phyloP scores from a whole-genome alignment of 108 stramenopile species.

The Epipyxis sp. region DNA sequence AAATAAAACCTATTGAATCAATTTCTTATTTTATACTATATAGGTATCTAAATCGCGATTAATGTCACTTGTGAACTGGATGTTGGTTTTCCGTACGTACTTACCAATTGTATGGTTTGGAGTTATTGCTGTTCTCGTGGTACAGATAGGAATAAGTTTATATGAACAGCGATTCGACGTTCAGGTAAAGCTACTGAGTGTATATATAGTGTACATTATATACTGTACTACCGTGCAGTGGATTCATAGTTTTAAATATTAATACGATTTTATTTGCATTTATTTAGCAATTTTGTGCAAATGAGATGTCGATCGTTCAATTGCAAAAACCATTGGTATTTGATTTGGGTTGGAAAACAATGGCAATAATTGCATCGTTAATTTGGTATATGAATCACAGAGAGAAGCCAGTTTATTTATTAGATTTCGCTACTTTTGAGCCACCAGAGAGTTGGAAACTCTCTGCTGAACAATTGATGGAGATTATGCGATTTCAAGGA shows the following conservation, averaged over 20 bases:
- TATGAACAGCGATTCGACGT: conserved; percentile 3
- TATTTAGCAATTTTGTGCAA: not conserved
- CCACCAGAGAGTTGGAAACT: conserved; percentile 86
- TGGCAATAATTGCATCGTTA: not conserved
- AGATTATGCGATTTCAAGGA: conserved; percentile 81
- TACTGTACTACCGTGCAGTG: not conserved
- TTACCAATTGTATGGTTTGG: not conserved
- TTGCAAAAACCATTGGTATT: not conserved
- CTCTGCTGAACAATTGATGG: conserved; percentile 75
- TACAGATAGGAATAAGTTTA: conserved; percentile 10
- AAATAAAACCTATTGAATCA: too few species aligned
- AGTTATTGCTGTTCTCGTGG: not conserved
- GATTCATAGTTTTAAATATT: conserved; percentile 32
- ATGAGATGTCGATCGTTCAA: not conserved
- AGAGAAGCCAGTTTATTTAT: conserved; percentile 71
- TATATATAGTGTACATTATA: not conserved
- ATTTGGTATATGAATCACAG: conserved; percentile 35
- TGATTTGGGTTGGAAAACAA: conserved; percentile 13
- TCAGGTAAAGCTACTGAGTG: too few species aligned
- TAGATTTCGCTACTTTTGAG: conserved; percentile 87
- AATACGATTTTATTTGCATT: not conserved
- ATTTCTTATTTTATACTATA: not conserved
- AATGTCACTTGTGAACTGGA: conserved; percentile 29
- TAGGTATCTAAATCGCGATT: conserved; percentile 30
- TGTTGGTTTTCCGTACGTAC: conserved; percentile 8